Evolutionary conservation across 495 filamentous ascomycete genomes (phyloP).

Genomic region (Lasiosphaeria hispida): DNA sequence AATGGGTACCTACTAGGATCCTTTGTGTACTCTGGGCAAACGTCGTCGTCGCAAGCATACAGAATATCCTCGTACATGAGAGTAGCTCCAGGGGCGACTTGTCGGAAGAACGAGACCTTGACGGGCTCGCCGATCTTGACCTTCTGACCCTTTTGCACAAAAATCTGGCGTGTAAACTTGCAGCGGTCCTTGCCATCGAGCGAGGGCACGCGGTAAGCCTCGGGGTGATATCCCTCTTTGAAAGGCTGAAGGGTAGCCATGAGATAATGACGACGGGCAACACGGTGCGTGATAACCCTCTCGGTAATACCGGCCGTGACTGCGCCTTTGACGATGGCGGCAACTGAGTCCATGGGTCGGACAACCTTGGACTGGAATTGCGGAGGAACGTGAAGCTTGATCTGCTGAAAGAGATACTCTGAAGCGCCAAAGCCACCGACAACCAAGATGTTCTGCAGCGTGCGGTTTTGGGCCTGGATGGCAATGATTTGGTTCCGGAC

Average conservation of each 20-base stretch:
- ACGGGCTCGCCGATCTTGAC: conserved; percentile 99
- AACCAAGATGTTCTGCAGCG: conserved; percentile 70
- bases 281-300: conserved; percentile 91
- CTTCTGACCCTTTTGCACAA: conserved; percentile 97
- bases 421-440: conserved; percentile 74
- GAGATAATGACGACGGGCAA: conserved; percentile 96
- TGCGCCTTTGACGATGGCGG: conserved; percentile 73
- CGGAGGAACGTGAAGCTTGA: conserved; percentile 77
- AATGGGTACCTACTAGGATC: conserved; percentile 81
- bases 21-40: conserved; percentile 98
- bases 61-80: conserved; percentile 99
- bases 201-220: conserved; percentile 94
- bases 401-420: conserved; percentile 78
- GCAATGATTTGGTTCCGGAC: conserved; percentile 76
- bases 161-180: conserved; percentile 98
- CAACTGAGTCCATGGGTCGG: conserved; percentile 73
- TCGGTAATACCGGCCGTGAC: conserved; percentile 93
- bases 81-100: conserved; percentile 94
- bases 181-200: conserved; percentile 96
- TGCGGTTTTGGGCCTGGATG: conserved; percentile 71
- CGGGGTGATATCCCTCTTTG: conserved; percentile 97
- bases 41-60: conserved; percentile 97
- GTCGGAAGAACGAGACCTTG: conserved; percentile 98
- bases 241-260: conserved; percentile 99
- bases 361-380: conserved; percentile 78